Base-by-base conservation (phyloP, 1,139 yeast species). In the Torulaspora pretoriensis region DNA sequence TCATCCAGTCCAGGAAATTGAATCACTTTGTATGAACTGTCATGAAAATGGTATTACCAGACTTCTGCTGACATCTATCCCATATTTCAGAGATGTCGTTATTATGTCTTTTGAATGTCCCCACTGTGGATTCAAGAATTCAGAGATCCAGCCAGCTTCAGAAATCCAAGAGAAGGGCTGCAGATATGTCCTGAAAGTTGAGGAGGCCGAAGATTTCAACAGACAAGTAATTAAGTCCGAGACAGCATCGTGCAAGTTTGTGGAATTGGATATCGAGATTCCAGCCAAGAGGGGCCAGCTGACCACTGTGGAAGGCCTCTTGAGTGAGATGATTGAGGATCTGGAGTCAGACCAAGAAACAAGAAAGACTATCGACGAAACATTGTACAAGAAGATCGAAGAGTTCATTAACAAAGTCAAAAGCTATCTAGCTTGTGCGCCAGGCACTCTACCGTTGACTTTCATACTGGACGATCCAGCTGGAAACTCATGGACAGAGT, bases 401-500 rank as follows among this genome's bases (percentile, higher is more conserved):
- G 78, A 70, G 29, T 83, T 92, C 48, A 74, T 89, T 47, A 64
- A 60, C 25, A 83, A 78, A 57, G 81, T 89, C 31, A 68, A 72
- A 49, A 67, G 75, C 6, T 78, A 74, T 46, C 70, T 87, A 23
- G 73, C 75, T 22, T 92, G 88, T 47, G 81, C 81, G 47, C 77
- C 77, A 45, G 80, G 77, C 29, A 75, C 78, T 10, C 69, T 89
- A 48, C 98, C 98, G 2, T 64, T 92, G 51, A 86, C 95, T 0
- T 76, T 94, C 42, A 73, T 78, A 13, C 69, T 89, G 14, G 97
- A 90, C 65, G 99, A 92, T 68, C 97, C 98, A 27, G 79, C 97
- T 0, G 99, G 99, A 16, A 92, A 94, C 69, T 90, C 97, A 1
- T 94, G 97, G 96, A 82, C 94, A 46, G 96, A 89, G 64, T 89